Percentiles rank a stretch among this genome's conserved stretches.
phyloP scores from a whole-genome alignment of 805 yeast genomes.

The Kluyveromyces aestuarii region DNA sequence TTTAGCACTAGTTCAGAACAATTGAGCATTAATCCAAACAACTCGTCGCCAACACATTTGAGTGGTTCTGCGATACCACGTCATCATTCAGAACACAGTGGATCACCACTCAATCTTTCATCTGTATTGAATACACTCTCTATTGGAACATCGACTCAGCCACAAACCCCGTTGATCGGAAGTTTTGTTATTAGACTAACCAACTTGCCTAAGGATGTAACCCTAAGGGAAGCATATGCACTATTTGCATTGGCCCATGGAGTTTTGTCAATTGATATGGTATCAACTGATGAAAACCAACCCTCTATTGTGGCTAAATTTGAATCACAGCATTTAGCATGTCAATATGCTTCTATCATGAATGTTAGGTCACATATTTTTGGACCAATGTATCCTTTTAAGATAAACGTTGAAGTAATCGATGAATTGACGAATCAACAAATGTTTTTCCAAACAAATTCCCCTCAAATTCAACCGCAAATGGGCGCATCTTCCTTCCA shows the following conservation, averaged over 20 bases:
- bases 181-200: conserved; percentile 33
- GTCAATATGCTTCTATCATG: conserved; percentile 33
- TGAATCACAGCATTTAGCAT: conserved; percentile 35
- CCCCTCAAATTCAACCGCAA: conserved; percentile 8
- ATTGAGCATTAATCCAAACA: conserved; percentile 12
- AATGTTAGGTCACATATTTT: conserved; percentile 36
- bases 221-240: conserved; percentile 56
- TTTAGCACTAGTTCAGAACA: conserved; percentile 17
- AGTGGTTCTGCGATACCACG: conserved; percentile 2
- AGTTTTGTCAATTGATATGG: conserved; percentile 42
- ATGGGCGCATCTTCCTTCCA: conserved; percentile 9
- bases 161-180: conserved; percentile 8
- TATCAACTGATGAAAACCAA: conserved; percentile 12
- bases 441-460: conserved; percentile 11
- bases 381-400: conserved; percentile 39
- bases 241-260: conserved; percentile 65
- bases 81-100: conserved; percentile 9
- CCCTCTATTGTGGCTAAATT: conserved; percentile 39
- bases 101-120: conserved; percentile 23
- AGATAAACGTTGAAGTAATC: conserved; percentile 33
- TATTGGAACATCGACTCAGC: conserved; percentile 9
- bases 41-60: conserved; percentile 16
- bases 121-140: conserved; percentile 24
- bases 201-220: conserved; percentile 55
- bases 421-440: conserved; percentile 28